A percentile compares a stretch with the other conserved stretches of the same genome.
These are phyloP conservation scores for Picea glauca DNA, from an alignment of 75 land plant species.

Conservation along the genomic window DNA sequence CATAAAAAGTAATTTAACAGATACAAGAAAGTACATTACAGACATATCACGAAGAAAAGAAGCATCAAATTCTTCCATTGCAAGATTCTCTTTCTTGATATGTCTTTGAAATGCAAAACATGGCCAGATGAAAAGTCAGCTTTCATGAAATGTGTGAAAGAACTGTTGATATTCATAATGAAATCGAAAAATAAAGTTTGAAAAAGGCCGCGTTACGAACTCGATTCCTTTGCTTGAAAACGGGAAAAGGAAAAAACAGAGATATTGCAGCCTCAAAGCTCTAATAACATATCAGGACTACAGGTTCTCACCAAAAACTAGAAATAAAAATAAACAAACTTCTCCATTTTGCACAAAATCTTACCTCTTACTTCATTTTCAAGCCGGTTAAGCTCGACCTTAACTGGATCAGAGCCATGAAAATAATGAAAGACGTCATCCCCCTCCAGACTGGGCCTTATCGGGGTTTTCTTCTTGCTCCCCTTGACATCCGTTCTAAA, in stretches of 20 bases:
- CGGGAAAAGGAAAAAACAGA: not conserved
- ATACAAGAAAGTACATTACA: not conserved
- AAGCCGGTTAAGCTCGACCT: slow-evolving; percentile 83
- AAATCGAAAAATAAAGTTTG: not conserved
- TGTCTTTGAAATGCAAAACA: not conserved
- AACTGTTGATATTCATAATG: not conserved
- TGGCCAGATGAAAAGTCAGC: not conserved
- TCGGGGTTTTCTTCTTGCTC: slow-evolving; percentile 27
- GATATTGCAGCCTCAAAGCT: not conserved
- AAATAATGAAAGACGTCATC: slow-evolving; percentile 67
- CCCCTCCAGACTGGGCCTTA: slow-evolving; percentile 53
- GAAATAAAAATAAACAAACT: not conserved
- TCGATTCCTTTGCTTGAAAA: not conserved
- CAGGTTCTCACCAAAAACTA: not conserved
- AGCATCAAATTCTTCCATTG: not conserved
- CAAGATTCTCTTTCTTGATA: not conserved
- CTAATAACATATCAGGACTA: not conserved
- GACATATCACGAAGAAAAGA: not conserved
- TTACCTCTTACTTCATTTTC: slow-evolving; percentile 93
- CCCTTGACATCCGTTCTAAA: slow-evolving; percentile 21
- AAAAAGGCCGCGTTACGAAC: not conserved
- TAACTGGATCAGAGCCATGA: slow-evolving; percentile 98
- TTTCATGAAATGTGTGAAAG: not conserved
- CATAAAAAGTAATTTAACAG: not conserved
- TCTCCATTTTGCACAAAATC: slow-evolving; percentile 5